Percentiles rank a stretch among this genome's conserved stretches.
Conservation (phyloP, 2,329 filamentous ascomycete genomes). For the Alternaria metachromatica region DNA sequence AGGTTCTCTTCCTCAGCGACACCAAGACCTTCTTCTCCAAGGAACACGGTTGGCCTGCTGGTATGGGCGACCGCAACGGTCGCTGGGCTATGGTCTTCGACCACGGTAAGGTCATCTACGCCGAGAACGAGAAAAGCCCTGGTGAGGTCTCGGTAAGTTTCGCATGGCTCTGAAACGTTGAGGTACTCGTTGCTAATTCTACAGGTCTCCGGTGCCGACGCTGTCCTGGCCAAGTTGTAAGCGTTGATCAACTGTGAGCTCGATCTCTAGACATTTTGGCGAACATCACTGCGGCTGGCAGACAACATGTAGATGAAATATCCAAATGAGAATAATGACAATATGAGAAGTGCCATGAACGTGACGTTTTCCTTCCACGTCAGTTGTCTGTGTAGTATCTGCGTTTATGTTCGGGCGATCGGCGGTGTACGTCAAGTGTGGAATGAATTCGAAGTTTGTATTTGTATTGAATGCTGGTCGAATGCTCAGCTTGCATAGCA, state of each 20-base stretch:
- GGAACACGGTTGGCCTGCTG: constrained; percentile 76
- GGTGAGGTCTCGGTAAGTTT: constrained; percentile 54
- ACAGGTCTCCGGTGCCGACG: constrained; percentile 57
- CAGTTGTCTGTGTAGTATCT: background rate
- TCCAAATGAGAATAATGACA: background rate
- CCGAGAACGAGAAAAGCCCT: constrained; percentile 71
- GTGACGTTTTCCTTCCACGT: background rate
- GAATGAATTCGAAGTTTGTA: constrained; percentile 3
- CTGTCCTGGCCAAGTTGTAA: constrained; percentile 57
- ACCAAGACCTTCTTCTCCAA: constrained; percentile 75
- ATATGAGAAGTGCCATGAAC: background rate
- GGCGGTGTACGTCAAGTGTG: background rate
- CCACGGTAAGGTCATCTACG: constrained; percentile 81
- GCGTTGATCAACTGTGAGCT: background rate
- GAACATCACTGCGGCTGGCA: background rate
- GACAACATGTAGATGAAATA: background rate
- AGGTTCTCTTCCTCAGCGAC: constrained; percentile 80
- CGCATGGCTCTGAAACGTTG: background rate
- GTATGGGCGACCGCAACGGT: constrained; percentile 72
- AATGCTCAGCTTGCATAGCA: constrained; percentile 15
- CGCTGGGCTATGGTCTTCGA: constrained; percentile 81
- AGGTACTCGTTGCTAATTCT: constrained; percentile 21
- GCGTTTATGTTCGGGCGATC: background rate
- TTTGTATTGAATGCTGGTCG: constrained; percentile 21
- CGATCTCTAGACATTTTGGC: background rate